Conservation (phyloP, 2,329 filamentous ascomycete genomes). For the Cordyceps fumosorosea region DNA sequence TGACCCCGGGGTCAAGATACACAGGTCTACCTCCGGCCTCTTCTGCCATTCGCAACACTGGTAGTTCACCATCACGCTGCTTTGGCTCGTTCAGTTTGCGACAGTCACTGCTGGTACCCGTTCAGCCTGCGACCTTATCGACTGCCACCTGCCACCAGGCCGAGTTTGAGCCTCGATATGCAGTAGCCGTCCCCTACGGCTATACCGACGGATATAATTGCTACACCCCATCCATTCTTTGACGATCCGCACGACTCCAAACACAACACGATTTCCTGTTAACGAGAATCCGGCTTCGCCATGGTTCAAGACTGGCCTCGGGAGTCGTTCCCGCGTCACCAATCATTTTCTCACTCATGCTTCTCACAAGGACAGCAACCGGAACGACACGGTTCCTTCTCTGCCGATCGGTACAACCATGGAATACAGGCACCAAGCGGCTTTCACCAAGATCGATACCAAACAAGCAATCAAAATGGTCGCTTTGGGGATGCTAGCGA, state of each 20-base stretch:
- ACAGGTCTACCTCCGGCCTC: background rate
- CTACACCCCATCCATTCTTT: background rate
- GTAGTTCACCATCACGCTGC: background rate
- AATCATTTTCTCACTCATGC: conserved; percentile 18
- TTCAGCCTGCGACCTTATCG: background rate
- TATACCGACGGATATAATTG: background rate
- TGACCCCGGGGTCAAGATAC: background rate
- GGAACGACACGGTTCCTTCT: conserved; percentile 25
- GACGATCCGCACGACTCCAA: background rate
- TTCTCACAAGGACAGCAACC: conserved; percentile 1
- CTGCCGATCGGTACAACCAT: conserved; percentile 23
- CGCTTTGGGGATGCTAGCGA: conserved; percentile 31
- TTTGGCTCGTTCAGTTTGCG: background rate
- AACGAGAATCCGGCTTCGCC: background rate
- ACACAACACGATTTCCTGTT: background rate
- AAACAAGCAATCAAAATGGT: conserved; percentile 23
- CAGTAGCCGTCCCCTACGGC: background rate
- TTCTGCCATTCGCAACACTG: background rate
- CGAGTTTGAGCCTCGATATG: conserved; percentile 5
- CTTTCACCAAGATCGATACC: conserved; percentile 19
- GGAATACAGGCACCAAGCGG: conserved; percentile 17
- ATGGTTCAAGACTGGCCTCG: conserved; percentile 38
- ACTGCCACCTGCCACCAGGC: background rate
- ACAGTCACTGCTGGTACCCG: background rate
- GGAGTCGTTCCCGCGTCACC: conserved; percentile 32